Evolutionary conservation across 352 stramenopile species (phyloP).

Genomic region (Pythium dissotocum): DNA sequence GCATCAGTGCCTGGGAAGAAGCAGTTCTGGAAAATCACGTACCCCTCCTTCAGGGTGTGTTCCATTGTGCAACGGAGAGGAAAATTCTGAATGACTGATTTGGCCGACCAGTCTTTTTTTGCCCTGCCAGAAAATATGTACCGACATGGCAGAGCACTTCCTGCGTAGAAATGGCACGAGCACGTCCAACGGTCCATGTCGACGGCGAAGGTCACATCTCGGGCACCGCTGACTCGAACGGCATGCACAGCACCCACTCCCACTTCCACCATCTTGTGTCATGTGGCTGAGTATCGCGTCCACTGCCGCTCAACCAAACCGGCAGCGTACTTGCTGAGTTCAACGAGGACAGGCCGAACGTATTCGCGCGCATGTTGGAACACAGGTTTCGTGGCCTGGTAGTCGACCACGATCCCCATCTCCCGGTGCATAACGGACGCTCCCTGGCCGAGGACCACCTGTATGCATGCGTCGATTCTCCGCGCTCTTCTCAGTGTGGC

Average conservation of each 20-base stretch:
- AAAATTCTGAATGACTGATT: too few species aligned
- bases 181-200: background rate
- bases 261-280: conserved; percentile 3
- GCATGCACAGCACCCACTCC: background rate
- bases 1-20: too few species aligned
- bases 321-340: conserved; percentile 8
- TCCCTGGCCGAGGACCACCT: conserved; percentile 1
- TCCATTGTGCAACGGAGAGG: too few species aligned
- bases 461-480: conserved; percentile 13
- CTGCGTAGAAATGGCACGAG: conserved; percentile 5
- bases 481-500: background rate
- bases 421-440: conserved; percentile 3
- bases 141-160: conserved; percentile 3
- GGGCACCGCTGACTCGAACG: background rate
- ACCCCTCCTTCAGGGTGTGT: too few species aligned
- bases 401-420: background rate
- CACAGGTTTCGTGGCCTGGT: background rate
- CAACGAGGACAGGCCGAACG: background rate
- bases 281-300: conserved; percentile 10
- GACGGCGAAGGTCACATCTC: background rate
- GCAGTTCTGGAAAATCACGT: too few species aligned
- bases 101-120: too few species aligned
- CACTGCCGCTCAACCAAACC: background rate
- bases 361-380: background rate
- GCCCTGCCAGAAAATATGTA: too few species aligned